Base-by-base conservation (phyloP, 139 green algal genomes). In the Micromonas pusilla region DNA sequence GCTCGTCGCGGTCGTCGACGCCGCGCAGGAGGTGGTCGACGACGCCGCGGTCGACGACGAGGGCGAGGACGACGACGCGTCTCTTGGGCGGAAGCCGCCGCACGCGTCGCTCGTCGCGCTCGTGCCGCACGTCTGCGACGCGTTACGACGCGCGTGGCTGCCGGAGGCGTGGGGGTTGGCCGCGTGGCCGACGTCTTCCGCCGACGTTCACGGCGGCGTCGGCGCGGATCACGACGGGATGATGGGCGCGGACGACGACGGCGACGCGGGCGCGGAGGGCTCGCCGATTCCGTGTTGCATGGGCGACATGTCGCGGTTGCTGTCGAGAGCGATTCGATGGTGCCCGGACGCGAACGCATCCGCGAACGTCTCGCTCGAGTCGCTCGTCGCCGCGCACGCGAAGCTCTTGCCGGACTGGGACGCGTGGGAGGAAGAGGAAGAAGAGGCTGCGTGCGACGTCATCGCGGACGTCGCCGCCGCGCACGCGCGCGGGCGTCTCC, bases 141-240 rank as follows among this genome's bases (percentile, higher is more conserved):
- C 28, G 26, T 16, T 70, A 16, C 63, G 28, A 5, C 63, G 63
- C 63, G 63, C 63, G 63, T 70, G 63, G 63, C 63, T 70, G 63
- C 63, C 63, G 9, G 13, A 6, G 9, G 63, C 63, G 63, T 70
- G 63, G 63, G 63, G 63, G 9, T 32, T 33, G 13, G 26, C 9
- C 26, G 63, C 63, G 26, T 70, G 26, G 26, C n/a, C n/a, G n/a
- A n/a, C n/a, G n/a, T n/a, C n/a, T n/a, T n/a, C n/a, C n/a, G n/a
- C n/a, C n/a, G n/a, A n/a, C n/a, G n/a, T n/a, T n/a, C n/a, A n/a
- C n/a, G n/a, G n/a, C n/a, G n/a, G n/a, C n/a, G n/a, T n/a, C n/a
- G n/a, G n/a, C n/a, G n/a, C n/a, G n/a, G n/a, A n/a, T n/a, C n/a
- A n/a, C n/a, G n/a, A n/a, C n/a, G n/a, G n/a, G n/a, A n/a, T n/a